Conservation (phyloP, 139 green algal species). For the Auxenochlorella protothecoides region DNA sequence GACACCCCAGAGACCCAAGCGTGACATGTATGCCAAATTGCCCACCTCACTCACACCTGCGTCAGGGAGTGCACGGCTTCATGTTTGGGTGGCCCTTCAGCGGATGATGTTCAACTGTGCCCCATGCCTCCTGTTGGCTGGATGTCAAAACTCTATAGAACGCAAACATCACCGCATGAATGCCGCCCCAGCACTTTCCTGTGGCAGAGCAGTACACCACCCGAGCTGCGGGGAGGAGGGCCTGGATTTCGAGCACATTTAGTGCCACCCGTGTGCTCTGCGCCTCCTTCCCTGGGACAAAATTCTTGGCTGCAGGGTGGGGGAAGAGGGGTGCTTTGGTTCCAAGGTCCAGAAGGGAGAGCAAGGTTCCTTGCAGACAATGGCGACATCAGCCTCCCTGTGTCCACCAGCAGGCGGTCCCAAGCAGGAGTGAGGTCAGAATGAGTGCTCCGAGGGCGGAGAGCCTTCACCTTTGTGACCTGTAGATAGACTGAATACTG, state of each 20-base stretch:
- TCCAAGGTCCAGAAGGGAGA: neutral
- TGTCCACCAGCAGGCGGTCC: too few species aligned
- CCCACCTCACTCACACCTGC: constrained; percentile 44
- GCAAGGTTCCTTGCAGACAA: neutral
- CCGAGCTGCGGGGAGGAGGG: constrained; percentile 47
- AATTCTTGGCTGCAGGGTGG: constrained; percentile 11
- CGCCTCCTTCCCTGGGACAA: constrained; percentile 42
- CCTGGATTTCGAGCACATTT: constrained; percentile 62
- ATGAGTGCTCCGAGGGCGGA: too few species aligned
- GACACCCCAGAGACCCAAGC: constrained; percentile 72
- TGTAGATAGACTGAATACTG: too few species aligned
- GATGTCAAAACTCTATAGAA: too few species aligned
- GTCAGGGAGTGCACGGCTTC: neutral
- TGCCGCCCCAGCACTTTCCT: constrained; percentile 6
- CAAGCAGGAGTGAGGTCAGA: too few species aligned
- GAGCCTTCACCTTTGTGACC: too few species aligned
- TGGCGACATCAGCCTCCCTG: too few species aligned
- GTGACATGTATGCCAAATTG: constrained; percentile 68
- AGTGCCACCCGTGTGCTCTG: constrained; percentile 56
- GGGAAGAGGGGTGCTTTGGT: neutral
- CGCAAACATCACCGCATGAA: too few species aligned
- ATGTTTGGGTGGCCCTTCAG: neutral
- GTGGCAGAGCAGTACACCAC: constrained; percentile 78
- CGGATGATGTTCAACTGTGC: too few species aligned
- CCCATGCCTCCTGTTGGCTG: too few species aligned